Evolutionary conservation across 192 early-diverging fungal species (phyloP).

Genomic region (Coemansia sp.): DNA sequence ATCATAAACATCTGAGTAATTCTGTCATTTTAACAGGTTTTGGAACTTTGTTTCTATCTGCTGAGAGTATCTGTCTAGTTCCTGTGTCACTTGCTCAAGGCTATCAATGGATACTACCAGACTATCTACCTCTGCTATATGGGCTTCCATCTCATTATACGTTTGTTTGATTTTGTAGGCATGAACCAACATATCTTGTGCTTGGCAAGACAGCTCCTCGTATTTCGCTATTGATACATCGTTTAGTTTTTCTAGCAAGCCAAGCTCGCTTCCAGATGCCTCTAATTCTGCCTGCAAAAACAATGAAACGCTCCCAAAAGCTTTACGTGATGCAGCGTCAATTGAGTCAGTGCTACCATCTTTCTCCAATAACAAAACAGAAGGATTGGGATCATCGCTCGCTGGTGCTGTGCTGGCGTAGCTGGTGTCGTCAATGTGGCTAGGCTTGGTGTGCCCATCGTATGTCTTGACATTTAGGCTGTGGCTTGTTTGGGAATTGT

Average conservation of each 20-base stretch:
- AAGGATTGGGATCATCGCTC: neutral
- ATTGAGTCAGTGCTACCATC: slow-evolving; percentile 4
- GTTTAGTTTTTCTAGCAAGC: slow-evolving; percentile 47
- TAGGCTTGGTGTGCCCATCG: neutral
- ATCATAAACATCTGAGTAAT: neutral
- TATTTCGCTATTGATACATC: slow-evolving; percentile 51
- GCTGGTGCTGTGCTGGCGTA: neutral
- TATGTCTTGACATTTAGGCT: neutral
- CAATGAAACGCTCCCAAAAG: slow-evolving; percentile 42
- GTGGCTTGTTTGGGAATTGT: neutral
- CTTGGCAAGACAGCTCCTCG: slow-evolving; percentile 51
- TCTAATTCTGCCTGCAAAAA: slow-evolving; percentile 51
- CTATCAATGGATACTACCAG: slow-evolving; percentile 35
- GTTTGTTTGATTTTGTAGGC: slow-evolving; percentile 55
- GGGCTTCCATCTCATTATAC: slow-evolving; percentile 50
- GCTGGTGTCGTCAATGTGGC: neutral
- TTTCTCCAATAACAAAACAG: neutral
- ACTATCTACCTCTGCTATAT: slow-evolving; percentile 37
- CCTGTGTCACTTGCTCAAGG: slow-evolving; percentile 42
- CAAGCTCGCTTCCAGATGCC: slow-evolving; percentile 37
- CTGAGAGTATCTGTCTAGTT: slow-evolving; percentile 47
- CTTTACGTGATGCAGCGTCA: slow-evolving; percentile 31
- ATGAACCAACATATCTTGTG: slow-evolving; percentile 54
- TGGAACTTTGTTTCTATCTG: slow-evolving; percentile 49
- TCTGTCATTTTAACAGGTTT: slow-evolving; percentile 23